Base-by-base conservation (phyloP, 2,329 filamentous ascomycete genomes). In the Thermomyces lanuginosus region DNA sequence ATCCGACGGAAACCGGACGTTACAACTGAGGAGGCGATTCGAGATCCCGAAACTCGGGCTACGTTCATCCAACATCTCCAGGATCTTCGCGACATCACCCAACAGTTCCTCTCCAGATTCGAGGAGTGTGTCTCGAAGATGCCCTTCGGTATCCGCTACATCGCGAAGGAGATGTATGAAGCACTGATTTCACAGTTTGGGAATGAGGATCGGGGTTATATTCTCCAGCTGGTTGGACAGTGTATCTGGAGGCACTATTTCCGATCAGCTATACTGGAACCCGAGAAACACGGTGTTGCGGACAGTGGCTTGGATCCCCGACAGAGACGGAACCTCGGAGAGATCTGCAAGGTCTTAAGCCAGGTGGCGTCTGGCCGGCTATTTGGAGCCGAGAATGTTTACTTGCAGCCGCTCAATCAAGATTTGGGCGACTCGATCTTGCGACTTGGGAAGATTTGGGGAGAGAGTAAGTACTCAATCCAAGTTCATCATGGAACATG, bases 191-290 rank as follows among this genome's bases (percentile, higher is more conserved):
- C 71, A 31, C 76, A 75, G 28, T 98, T 93, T 51, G 71, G 77
- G 23, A 68, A 74, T 8, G 89, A 95, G 39, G 66, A 81, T 12
- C 75, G 74, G 24, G 73, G 77, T 11, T 68, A 76, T 24, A 58
- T 93, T 8, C 67, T 93, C 8, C 83, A 92, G 42, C 64, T 89
- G 17, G 79, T 89, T 8, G 78, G 78, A 6, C 75, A 82, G 44
- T 98, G 89, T 83, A 59, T 93, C 6, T 98, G 86, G 83, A 82
- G 76, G 37, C 81, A 77, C 40, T 98, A 98, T 49, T 68, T 98
- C 16, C 79, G 92, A 39, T 84, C 89, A 28, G 83, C 86, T 1
- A 60, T 98, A 24, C 64, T 76, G n/a, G 72, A 82, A 33, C 89
- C 89, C 0, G 86, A 98, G 51, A 83, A 84, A 42, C 82, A 83